Conservation (phyloP, 2,329 filamentous ascomycete species). For the Colletotrichum spaethianum region DNA sequence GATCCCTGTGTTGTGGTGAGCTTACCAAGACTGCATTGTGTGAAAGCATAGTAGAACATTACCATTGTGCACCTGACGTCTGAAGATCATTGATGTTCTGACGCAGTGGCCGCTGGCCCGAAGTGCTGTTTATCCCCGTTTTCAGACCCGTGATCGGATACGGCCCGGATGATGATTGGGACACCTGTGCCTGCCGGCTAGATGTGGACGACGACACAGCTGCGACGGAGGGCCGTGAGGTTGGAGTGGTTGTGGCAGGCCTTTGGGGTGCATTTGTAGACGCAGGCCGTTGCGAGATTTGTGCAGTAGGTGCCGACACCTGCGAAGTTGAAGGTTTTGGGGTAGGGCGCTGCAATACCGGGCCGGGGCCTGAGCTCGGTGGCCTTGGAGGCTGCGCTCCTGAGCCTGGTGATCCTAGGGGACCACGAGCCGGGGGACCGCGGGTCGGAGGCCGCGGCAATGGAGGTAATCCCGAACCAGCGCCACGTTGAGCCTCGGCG, state of each 20-base stretch:
- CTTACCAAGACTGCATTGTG: neutral
- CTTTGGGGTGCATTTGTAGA: conserved; percentile 4
- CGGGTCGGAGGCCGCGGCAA: neutral
- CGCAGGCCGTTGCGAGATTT: neutral
- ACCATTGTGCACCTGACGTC: conserved; percentile 21
- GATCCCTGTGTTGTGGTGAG: conserved; percentile 48
- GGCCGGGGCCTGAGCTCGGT: neutral
- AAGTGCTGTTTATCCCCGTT: conserved; percentile 14
- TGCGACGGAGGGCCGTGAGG: neutral
- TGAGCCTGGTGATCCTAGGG: neutral
- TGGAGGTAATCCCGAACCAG: too few relatives aligned
- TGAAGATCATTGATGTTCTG: conserved; percentile 20
- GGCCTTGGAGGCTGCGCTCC: neutral
- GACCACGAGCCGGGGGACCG: too few relatives aligned
- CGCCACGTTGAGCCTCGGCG: conserved; percentile 1
- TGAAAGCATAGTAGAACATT: neutral
- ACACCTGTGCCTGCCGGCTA: conserved; percentile 11
- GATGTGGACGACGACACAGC: conserved; percentile 4
- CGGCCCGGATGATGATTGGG: conserved; percentile 9
- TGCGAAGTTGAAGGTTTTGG: neutral
- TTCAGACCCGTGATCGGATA: conserved; percentile 21
- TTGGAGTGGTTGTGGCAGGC: neutral
- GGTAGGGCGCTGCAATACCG: neutral
- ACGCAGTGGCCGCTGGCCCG: conserved; percentile 14
- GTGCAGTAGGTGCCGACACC: neutral